phyloP scores from a whole-genome alignment of 345 rosid genomes.

The Pseudoturritis turrita region DNA sequence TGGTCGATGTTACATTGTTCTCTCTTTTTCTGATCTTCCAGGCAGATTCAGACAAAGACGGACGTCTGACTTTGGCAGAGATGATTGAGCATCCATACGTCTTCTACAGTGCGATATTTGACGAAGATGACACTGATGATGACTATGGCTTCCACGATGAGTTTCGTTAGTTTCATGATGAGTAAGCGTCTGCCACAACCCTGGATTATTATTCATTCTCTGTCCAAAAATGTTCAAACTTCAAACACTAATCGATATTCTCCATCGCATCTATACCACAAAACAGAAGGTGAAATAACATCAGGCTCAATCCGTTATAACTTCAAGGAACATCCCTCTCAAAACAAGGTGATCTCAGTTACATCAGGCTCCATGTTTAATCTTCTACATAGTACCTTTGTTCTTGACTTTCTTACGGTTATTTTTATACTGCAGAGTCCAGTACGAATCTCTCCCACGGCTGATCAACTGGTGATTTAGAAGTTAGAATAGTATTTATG shows the following conservation, averaged over 20 bases:
- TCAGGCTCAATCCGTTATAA: background rate
- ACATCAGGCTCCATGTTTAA: background rate
- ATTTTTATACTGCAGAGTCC: slow-evolving; percentile 23
- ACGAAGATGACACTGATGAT: slow-evolving; percentile 63
- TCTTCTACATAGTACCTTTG: background rate
- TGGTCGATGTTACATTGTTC: background rate
- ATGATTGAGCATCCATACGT: slow-evolving; percentile 92
- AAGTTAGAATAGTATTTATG: slow-evolving; percentile 24
- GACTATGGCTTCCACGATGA: slow-evolving; percentile 68
- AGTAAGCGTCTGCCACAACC: slow-evolving; percentile 27
- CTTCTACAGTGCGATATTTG: slow-evolving; percentile 88
- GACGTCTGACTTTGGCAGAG: slow-evolving; percentile 67
- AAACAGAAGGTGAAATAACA: slow-evolving; percentile 19
- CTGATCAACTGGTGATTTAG: slow-evolving; percentile 11
- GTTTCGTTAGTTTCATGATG: slow-evolving; percentile 53
- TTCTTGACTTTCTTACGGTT: background rate
- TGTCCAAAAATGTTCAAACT: background rate
- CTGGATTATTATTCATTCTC: background rate
- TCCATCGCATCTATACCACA: background rate
- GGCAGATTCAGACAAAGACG: slow-evolving; percentile 91
- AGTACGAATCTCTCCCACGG: slow-evolving; percentile 20
- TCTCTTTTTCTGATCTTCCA: slow-evolving; percentile 33
- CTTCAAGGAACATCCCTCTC: slow-evolving; percentile 7
- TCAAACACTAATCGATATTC: background rate
- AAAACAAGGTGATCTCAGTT: slow-evolving; percentile 18